Evolutionary conservation across 73 alveolate genomes (phyloP), one percentile per base, ranked within the genome.

Genomic region (Paramecium tetraurelia): DNA sequence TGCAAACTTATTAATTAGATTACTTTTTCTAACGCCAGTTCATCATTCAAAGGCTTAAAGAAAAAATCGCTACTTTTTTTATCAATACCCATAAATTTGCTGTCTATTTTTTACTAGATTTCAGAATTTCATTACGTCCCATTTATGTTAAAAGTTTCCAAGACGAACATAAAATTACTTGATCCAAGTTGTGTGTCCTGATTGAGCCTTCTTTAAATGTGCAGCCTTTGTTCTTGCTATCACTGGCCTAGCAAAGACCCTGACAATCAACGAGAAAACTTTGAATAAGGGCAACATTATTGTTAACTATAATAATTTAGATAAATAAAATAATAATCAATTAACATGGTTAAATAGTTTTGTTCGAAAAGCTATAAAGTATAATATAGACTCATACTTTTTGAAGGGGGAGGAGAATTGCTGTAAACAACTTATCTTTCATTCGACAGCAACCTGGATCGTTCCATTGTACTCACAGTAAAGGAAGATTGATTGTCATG

Each of bases 201-300:
- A 44, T 44, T 31, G 24, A 41, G 94, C 80, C 18, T 89, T 8
- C 84, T 35, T 16, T 58, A 89, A 71, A 59, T 89, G 85, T 24
- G 90, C 75, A 35, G 75, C 80, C 21, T 89, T 89, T 16, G 94
- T 89, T 50, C 92, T 89, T 22, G 89, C 92, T 35, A 89, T 89
- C 5, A 89, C 89, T 5, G 94, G 94, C 76, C 94, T 22, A 5
- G 94, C 94, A 31, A 89, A 89, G 5, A 89, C 87, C 33, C 94
- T 77, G 43, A 89, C 94, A 71, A 89, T 16, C 29, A 89, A 58
- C 9, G 94, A 89, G 58, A 89, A 89, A 22, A 89, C 83, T 63
- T 89, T 89, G 63, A 44, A 89, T 12, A 89, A 72, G 16, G 94
- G 94, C 57, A 89, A 46, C 94, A 89, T 89, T 11, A 3, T 48